These are phyloP conservation scores for Chlorokybus atmophyticus DNA, from an alignment of 139 green algal genomes.

Conservation along the genomic window DNA sequence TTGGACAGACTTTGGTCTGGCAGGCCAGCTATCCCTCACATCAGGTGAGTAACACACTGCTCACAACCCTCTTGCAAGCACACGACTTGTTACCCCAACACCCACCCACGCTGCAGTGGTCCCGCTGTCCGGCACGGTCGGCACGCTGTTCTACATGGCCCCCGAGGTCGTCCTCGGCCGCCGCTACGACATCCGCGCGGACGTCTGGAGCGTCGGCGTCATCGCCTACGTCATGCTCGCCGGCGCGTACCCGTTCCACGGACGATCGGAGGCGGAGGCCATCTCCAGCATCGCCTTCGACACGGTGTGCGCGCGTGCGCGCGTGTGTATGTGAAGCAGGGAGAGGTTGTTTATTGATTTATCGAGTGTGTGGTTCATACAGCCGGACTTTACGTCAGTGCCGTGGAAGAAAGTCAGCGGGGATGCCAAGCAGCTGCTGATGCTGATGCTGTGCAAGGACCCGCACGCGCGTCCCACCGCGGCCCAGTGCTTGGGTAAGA, in stretches of 20 bases:
- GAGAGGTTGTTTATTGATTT: too few species aligned
- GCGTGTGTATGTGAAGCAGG: too few species aligned
- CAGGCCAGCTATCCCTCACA: too few species aligned
- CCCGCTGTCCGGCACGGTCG: not conserved
- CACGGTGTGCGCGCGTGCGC: too few species aligned
- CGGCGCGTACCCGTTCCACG: slow-evolving; percentile 13
- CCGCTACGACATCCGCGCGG: not conserved
- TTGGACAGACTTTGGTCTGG: too few species aligned
- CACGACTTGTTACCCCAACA: too few species aligned
- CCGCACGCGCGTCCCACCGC: not conserved
- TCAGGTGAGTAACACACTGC: too few species aligned
- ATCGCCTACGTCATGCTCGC: slow-evolving; percentile 13
- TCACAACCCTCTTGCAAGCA: too few species aligned
- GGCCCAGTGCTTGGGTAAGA: too few species aligned
- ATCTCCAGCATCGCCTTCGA: too few species aligned
- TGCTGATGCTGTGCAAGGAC: slow-evolving; percentile 2
- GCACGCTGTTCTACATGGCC: slow-evolving; percentile 12
- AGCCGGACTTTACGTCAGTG: slow-evolving; percentile 1
- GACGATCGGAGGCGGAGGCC: not conserved
- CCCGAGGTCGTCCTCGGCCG: slow-evolving; percentile 9
- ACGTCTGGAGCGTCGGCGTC: slow-evolving; percentile 21
- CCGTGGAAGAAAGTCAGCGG: not conserved
- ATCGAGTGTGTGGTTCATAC: too few species aligned
- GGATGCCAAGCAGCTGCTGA: slow-evolving; percentile 4
- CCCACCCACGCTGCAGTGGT: too few species aligned